These are phyloP conservation scores for Medicago lupulina DNA, from an alignment of 306 rosid genomes.

Conservation along the genomic window DNA sequence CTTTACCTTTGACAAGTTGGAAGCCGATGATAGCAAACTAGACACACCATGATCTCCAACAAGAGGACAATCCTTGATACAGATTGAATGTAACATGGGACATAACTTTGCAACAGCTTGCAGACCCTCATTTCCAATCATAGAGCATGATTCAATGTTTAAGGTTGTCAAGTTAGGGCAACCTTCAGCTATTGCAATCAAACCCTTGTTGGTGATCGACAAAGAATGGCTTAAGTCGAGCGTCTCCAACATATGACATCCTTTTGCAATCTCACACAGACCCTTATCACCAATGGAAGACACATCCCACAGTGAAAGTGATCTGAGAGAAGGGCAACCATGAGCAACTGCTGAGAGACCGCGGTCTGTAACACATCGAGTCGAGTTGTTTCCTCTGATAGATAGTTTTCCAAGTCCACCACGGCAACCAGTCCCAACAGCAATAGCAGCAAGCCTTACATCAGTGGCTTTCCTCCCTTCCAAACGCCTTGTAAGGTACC, in stretches of 20 bases:
- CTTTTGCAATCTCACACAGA: slow-evolving; percentile 70
- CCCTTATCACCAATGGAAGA: slow-evolving; percentile 75
- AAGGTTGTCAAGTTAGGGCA: slow-evolving; percentile 79
- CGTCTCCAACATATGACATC: slow-evolving; percentile 82
- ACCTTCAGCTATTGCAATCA: slow-evolving; percentile 85
- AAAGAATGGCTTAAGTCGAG: slow-evolving; percentile 75
- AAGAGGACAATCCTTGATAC: slow-evolving; percentile 81
- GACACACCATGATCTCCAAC: slow-evolving; percentile 91
- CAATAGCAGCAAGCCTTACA: slow-evolving; percentile 82
- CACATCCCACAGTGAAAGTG: slow-evolving; percentile 81
- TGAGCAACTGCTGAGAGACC: slow-evolving; percentile 80
- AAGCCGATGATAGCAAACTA: slow-evolving; percentile 67
- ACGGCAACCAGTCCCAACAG: slow-evolving; percentile 77
- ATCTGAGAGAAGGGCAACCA: slow-evolving; percentile 79
- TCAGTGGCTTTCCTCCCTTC: slow-evolving; percentile 95
- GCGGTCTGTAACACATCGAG: slow-evolving; percentile 65
- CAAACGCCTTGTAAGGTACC: slow-evolving; percentile 82
- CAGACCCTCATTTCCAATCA: slow-evolving; percentile 85
- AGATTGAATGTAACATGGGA: slow-evolving; percentile 66
- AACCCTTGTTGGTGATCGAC: slow-evolving; percentile 72
- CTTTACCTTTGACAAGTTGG: slow-evolving; percentile 69
- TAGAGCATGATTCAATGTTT: slow-evolving; percentile 73
- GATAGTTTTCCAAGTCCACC: slow-evolving; percentile 93
- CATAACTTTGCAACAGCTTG: slow-evolving; percentile 81
- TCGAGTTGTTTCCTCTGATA: slow-evolving; percentile 72